Conservation (phyloP, 2,329 filamentous ascomycete genomes). For the Sporothrix schenckii region DNA sequence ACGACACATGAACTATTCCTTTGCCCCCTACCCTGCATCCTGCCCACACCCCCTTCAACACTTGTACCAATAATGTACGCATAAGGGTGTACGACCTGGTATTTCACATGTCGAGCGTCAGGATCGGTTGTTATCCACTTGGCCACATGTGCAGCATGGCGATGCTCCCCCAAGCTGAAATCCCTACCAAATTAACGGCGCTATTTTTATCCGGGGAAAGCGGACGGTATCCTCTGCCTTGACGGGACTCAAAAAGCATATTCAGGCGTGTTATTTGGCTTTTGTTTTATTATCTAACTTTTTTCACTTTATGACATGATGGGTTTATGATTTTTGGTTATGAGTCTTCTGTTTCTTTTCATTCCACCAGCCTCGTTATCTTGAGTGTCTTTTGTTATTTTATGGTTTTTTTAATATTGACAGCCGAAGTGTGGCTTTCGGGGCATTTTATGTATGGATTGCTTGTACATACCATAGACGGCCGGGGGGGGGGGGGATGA, state of each 20-base stretch:
- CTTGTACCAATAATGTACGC: slow-evolving; percentile 27
- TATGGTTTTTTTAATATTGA: slow-evolving; percentile 34
- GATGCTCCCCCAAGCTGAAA: background rate
- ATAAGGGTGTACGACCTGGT: slow-evolving; percentile 2
- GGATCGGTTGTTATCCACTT: background rate
- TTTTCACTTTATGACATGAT: slow-evolving; percentile 30
- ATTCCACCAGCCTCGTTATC: slow-evolving; percentile 23
- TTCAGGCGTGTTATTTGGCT: slow-evolving; percentile 11
- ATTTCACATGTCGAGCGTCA: background rate
- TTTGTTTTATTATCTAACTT: slow-evolving; percentile 21
- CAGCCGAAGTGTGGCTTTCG: slow-evolving; percentile 4
- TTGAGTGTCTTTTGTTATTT: slow-evolving; percentile 21
- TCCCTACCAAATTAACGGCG: background rate
- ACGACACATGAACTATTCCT: background rate
- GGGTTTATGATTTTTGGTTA: slow-evolving; percentile 35
- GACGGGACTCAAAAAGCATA: slow-evolving; percentile 24
- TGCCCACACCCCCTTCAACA: slow-evolving; percentile 4
- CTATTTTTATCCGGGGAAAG: background rate
- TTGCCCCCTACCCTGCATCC: background rate
- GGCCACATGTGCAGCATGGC: background rate
- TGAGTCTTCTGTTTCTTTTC: slow-evolving; percentile 30
- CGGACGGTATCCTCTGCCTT: background rate
- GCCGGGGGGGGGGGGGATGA: background rate
- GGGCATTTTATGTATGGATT: slow-evolving; percentile 3
- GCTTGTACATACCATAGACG: slow-evolving; percentile 21